Base-by-base conservation (phyloP, 352 stramenopile genomes). In the Phytophthora quininea region DNA sequence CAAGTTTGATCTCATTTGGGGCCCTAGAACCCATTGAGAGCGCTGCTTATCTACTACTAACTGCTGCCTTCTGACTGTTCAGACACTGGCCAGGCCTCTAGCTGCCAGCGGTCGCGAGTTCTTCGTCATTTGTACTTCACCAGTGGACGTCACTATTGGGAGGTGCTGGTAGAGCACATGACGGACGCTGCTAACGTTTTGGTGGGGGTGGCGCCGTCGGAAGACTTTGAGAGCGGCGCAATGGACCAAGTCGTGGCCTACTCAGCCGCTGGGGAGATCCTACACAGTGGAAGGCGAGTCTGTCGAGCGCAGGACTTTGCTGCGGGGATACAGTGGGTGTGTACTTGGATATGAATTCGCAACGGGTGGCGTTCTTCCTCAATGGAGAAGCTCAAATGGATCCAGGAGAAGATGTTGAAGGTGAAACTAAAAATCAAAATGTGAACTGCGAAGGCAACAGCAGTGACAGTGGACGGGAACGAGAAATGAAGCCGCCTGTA, bases 41-140 rank as follows among this genome's bases (percentile, higher is more conserved):
- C n/a, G n/a, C 12, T 15, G 37, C 19, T 63, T 19, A 11, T 40
- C 54, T 9, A 30, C 14, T 42, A 14, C 58, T 54, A 53, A 62
- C 42, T 14, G 54, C 2, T 48, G 8, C n/a, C 19, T 59, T 14
- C 32, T 62, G 24, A 50, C 42, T 46, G 30, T 60, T 35, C 45
- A 71, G 68, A 58, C 71, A 57, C 37, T 71, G 59, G 71, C 68
- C 59, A 64, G 47, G 43, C 54, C 42, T 59, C 45, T 52, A 42
- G 51, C 57, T 58, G 67, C 24, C 71, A 62, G 30, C 55, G 42
- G 50, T 76, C 69, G 52, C 73, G 69, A 53, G 64, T 81, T 38
- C 48, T 85, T 53, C 73, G 77, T 42, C 71, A 88, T 58, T 56
- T 80, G 27, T 83, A 79, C 70, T 84, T 84, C 55, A 84, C 79